Base-by-base conservation (phyloP, 495 filamentous ascomycete species). In the Zalerion maritima region DNA sequence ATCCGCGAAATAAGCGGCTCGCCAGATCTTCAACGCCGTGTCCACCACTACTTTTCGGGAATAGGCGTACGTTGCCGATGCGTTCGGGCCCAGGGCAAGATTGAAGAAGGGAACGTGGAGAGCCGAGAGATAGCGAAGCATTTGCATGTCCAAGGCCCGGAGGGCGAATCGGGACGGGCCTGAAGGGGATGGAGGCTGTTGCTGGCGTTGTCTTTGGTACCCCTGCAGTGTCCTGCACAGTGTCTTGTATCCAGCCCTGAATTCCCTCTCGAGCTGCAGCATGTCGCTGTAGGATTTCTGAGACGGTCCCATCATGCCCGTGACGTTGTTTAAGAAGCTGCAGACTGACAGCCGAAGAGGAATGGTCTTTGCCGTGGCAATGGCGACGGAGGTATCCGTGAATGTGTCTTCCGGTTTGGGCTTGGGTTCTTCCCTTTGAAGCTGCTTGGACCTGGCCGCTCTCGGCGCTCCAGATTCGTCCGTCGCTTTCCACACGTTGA, bases 31-130 rank as follows among this genome's bases (percentile, higher is more conserved):
- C n/a, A n/a, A n/a, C n/a, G n/a, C n/a, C n/a, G n/a, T n/a, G n/a
- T n/a, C n/a, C n/a, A n/a, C n/a, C n/a, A n/a, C n/a, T n/a, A 46
- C 41, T 25, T 45, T 64, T 3, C 64, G 44, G 1, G 67, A 67
- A 27, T 58, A 73, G 1, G 66, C 61, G 26, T 62, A 71, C n/a
- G n/a, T n/a, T n/a, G n/a, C n/a, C n/a, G n/a, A n/a, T 0, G 50
- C 31, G 1, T 48, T 40, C 12, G 68, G 58, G 2, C 35, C 36
- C 14, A 64, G 34, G 1, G 50, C 40, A n/a, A 35, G 24, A 8
- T 18, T 35, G 18, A 57, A 55, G 33, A 57, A 73, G 10, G 67
- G 68, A 6, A 59, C 34, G 41, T 74, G 69, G 1, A 73, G 40
- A 1, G 57, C 40, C 5, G 52, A 36, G 4, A 72, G 45, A 32